Evolutionary conservation across 2,329 filamentous ascomycete genomes (phyloP), one percentile per base, ranked within the genome.

Genomic region (Monilinia laxa): DNA sequence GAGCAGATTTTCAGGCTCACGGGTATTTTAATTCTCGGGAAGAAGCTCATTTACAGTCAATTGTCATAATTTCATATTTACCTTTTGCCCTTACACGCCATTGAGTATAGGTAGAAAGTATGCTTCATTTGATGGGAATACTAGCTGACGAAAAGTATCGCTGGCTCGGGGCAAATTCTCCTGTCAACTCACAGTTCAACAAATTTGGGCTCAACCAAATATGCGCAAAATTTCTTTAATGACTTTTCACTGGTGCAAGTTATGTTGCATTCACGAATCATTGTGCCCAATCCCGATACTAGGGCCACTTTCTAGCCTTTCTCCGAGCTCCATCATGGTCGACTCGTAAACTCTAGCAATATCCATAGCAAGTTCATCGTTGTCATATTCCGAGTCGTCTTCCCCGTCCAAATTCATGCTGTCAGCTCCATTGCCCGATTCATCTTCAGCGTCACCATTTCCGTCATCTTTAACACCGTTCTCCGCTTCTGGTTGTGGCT

Each of bases 271-370:
- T 62, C 58, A 62, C 16, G 58, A 62, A 38, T 51, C 58, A 23
- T 51, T 51, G 16, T 62, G 58, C 45, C 58, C 45, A 20, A 62
- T 62, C n/a, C 58, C 58, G 38, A 62, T 62, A 31, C 40, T 62
- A 12, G 58, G 58, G 16, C 58, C 69, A 64, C 56, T 68, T n/a
- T 70, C 88, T 38, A 95, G 78, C 14, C 85, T 82, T 73, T 89
- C 87, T 0, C 90, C 91, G 18, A 96, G 78, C 74, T 90, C 84
- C 51, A 91, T 84, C 70, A 96, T 85, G 0, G 92, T 95, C 72
- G 84, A 84, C 76, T 95, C 91, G 78, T 95, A 97, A 2, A 96
- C 87, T 70, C 84, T 84, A 0, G 88, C 91, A 60, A 90, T 86
- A 70, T 90, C 88, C 83, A 93, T 87, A 70, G 91, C 81, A 68